Conservation (phyloP, 805 yeast species). For the Wickerhamiella parazyma region DNA sequence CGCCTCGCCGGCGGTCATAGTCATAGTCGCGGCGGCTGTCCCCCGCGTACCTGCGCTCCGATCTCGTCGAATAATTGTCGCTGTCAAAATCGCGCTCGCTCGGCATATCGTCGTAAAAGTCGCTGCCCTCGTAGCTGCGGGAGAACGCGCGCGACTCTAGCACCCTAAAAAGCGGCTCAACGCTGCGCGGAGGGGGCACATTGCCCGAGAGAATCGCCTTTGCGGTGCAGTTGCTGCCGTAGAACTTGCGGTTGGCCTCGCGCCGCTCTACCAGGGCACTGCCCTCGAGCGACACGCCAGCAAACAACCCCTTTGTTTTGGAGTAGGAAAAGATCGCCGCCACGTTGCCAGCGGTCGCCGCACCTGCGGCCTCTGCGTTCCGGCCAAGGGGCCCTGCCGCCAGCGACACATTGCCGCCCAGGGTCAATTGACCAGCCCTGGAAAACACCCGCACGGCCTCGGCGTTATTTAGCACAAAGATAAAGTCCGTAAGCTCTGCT, state of each 20-base stretch:
- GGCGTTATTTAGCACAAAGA: slow-evolving; percentile 72
- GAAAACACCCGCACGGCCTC: slow-evolving; percentile 91
- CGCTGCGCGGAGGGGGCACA: slow-evolving; percentile 85
- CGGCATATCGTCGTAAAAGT: slow-evolving; percentile 65
- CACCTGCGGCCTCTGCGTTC: slow-evolving; percentile 93
- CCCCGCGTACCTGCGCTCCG: slow-evolving; percentile 6
- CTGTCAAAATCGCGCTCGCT: slow-evolving; percentile 62
- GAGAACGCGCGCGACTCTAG: slow-evolving; percentile 75
- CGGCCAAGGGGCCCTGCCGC: slow-evolving; percentile 98
- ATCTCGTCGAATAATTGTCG: slow-evolving; percentile 31
- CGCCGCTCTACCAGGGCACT: slow-evolving; percentile 93
- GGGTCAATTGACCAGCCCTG: slow-evolving; percentile 82
- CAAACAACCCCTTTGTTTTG: slow-evolving; percentile 90
- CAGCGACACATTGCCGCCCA: slow-evolving; percentile 88
- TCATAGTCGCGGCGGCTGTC: neutral
- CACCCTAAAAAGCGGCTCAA: slow-evolving; percentile 75
- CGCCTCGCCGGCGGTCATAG: neutral
- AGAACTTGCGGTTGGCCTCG: slow-evolving; percentile 91
- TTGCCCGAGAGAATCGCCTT: slow-evolving; percentile 69
- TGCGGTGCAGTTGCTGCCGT: slow-evolving; percentile 83
- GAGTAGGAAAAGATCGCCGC: slow-evolving; percentile 90
- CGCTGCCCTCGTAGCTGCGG: slow-evolving; percentile 45
- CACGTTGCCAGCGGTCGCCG: slow-evolving; percentile 74
- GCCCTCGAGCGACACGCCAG: slow-evolving; percentile 95
- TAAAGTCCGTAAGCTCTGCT: slow-evolving; percentile 91